Evolutionary conservation across 2,329 filamentous ascomycete species (phyloP).

Genomic region (Cladorrhinum sp.): DNA sequence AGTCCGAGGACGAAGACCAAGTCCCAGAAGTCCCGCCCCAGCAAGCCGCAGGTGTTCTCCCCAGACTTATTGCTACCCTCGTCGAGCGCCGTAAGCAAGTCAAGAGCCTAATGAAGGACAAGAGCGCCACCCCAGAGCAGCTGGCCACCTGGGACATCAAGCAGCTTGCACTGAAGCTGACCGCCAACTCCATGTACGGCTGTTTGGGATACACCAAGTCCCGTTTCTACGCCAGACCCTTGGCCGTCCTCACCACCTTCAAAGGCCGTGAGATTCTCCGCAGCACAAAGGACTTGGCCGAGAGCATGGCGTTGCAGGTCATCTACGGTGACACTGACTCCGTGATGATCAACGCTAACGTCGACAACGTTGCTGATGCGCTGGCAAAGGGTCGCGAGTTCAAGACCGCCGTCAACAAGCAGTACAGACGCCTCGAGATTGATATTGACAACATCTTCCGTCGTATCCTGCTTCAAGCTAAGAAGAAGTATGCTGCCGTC

Average conservation of each 20-base stretch:
- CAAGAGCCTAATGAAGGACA: conserved; percentile 96
- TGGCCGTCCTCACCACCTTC: conserved; percentile 93
- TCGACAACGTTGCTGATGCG: conserved; percentile 86
- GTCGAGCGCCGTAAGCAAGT: conserved; percentile 87
- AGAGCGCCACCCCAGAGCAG: conserved; percentile 78
- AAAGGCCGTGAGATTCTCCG: conserved; percentile 97
- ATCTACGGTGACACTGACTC: conserved; percentile 99
- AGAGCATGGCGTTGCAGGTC: conserved; percentile 85
- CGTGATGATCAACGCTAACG: conserved; percentile 99
- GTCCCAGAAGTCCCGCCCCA: conserved; percentile 82
- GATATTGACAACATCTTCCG: conserved; percentile 98
- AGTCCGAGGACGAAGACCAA: conserved; percentile 77
- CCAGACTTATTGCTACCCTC: conserved; percentile 85
- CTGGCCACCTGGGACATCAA: conserved; percentile 97
- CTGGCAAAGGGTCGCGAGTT: conserved; percentile 91
- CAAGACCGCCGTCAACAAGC: conserved; percentile 90
- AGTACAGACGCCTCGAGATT: conserved; percentile 89
- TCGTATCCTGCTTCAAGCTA: conserved; percentile 87
- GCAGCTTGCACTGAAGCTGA: conserved; percentile 92
- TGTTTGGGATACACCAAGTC: conserved; percentile 97
- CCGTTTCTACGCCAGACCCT: conserved; percentile 90
- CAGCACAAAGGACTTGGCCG: conserved; percentile 92
- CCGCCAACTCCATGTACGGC: conserved; percentile 99
- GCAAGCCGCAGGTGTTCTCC: conserved; percentile 80
- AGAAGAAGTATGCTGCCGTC: conserved; percentile 99